Evolutionary conservation across 108 stramenopile genomes (phyloP), one percentile per base, ranked within the genome.

Genomic region (Cyclotella choctawhatcheeana): DNA sequence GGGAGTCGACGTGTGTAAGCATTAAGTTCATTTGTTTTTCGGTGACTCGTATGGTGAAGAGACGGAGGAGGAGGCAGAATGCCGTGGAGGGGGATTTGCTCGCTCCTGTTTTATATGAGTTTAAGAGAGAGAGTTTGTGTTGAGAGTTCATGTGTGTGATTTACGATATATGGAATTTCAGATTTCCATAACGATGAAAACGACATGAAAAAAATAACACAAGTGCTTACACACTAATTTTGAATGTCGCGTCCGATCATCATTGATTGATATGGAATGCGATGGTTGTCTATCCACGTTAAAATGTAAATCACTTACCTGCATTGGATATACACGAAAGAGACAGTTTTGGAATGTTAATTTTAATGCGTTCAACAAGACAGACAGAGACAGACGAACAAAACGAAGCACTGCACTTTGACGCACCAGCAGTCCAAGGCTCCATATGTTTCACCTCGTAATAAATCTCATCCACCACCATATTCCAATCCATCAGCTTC

Each of bases 61-160:
- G 85, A 10, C 93, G 88, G 10, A 99, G 79, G 52, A 99, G 84
- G 70, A 97, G 80, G 73, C 98, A 98, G 82, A 97, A 99, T 5
- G 96, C 94, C 0, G 91, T 85, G 24, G 93, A 95, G 26, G 97
- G 97, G 26, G 87, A 78, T 53, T 92, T 85, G 54, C 81, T 44
- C 6, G 92, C 77, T 33, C 82, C 80, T 83, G 16, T 58, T 1
- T 1, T 37, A 43, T 17, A 10, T 20, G 29, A 29, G 32, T 66
- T 26, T 25, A 2, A 29, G 8, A 6, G 21, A 40, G 13, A 5
- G 43, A 30, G 17, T 35, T 25, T 30, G 27, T 22, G 60, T 72
- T 79, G 77, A 73, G 55, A 67, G 69, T 2, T 52, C 24, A 10
- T 22, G 10, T 5, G 24, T 12, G 12, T 40, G 37, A 40, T 10